These are phyloP conservation scores for Fusarium pseudonygamai DNA, from an alignment of 2,329 filamentous ascomycete genomes.

Conservation along the genomic window DNA sequence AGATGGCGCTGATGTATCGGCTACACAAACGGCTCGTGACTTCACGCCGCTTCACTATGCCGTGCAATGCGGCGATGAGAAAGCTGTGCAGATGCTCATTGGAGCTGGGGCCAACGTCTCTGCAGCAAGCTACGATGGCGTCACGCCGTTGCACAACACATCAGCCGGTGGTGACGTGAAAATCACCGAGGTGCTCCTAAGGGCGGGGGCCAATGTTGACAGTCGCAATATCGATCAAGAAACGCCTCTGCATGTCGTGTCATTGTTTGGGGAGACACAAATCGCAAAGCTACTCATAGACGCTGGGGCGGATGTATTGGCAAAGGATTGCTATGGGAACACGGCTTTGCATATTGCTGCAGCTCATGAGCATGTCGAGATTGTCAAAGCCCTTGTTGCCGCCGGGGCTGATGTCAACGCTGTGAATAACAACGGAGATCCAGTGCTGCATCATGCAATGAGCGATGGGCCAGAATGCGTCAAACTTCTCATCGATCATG, in stretches of 20 bases:
- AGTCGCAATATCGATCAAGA: not conserved
- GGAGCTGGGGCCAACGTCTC: not conserved
- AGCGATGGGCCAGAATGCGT: not conserved
- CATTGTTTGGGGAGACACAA: not conserved
- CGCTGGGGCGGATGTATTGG: not conserved
- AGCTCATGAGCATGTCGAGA: not conserved
- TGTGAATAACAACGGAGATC: not conserved
- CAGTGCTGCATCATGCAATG: not conserved
- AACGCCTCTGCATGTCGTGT: not conserved
- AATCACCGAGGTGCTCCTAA: not conserved
- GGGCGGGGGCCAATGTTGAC: not conserved
- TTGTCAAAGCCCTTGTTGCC: not conserved
- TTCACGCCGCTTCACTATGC: not conserved
- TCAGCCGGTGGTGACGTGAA: not conserved
- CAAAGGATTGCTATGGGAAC: not conserved
- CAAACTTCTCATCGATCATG: rapidly evolving
- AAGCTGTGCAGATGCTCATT: not conserved
- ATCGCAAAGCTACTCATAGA: not conserved
- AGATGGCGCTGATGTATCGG: not conserved
- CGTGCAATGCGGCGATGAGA: not conserved
- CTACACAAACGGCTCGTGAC: not conserved
- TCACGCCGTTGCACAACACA: not conserved
- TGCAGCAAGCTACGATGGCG: not conserved
- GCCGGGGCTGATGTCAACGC: not conserved
- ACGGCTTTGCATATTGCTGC: not conserved